phyloP scores from a whole-genome alignment of 768 basidiomycete genomes.

The Tricholoma furcatifolium region DNA sequence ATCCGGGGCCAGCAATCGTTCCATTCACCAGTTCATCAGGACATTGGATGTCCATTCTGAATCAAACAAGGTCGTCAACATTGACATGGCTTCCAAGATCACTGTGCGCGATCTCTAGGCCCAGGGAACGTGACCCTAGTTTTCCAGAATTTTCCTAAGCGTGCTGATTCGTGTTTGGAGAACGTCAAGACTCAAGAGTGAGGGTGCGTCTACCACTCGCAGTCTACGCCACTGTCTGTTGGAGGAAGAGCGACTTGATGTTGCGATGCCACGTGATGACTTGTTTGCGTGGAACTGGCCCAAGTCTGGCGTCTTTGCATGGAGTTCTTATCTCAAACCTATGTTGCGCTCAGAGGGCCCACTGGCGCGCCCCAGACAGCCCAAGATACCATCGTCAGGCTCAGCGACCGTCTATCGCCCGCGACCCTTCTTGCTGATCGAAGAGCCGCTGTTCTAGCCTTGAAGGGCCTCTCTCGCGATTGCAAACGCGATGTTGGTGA shows the following conservation, averaged over 20 bases:
- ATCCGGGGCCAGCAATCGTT: no score
- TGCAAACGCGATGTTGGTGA: conserved; percentile 88
- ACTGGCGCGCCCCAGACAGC: conserved; percentile 83
- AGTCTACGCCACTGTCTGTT: background rate
- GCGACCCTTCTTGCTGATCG: conserved; percentile 87
- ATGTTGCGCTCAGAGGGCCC: conserved; percentile 82
- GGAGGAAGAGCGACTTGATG: background rate
- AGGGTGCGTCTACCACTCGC: no score
- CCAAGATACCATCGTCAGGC: conserved; percentile 79
- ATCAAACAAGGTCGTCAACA: no score
- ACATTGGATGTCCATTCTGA: no score
- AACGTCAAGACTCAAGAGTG: no score
- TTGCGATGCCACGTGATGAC: conserved; percentile 11
- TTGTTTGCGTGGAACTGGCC: background rate
- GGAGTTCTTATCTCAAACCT: conserved; percentile 86
- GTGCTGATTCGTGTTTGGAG: no score
- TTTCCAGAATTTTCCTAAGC: no score
- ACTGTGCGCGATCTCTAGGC: no score
- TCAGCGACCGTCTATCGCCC: conserved; percentile 90
- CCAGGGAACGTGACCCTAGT: no score
- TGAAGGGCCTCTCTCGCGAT: conserved; percentile 91
- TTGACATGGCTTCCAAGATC: no score
- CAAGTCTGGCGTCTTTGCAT: conserved; percentile 32
- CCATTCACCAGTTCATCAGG: no score
- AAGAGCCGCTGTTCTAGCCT: conserved; percentile 86